These are phyloP conservation scores for Dothideomycetes sp. DNA, from an alignment of 2,329 filamentous ascomycete genomes.

Conservation along the genomic window DNA sequence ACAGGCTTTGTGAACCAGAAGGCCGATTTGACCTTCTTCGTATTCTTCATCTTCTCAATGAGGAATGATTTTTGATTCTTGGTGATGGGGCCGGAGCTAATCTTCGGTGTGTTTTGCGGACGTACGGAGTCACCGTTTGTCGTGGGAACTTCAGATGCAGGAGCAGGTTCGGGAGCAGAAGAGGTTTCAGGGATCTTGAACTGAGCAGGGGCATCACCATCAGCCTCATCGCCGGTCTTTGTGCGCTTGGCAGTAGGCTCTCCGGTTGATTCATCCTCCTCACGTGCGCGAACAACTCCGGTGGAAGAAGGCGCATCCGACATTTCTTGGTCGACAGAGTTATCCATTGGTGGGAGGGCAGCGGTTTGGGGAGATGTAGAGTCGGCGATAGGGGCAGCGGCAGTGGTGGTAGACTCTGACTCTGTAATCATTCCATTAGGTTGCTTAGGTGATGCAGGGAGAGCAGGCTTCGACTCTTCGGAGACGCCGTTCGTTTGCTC, in stretches of 20 bases:
- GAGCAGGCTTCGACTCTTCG: conserved; percentile 42
- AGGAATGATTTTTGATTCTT: conserved; percentile 53
- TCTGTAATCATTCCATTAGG: neutral
- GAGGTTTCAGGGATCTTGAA: conserved; percentile 22
- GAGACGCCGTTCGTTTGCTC: conserved; percentile 15
- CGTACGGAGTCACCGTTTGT: conserved; percentile 16
- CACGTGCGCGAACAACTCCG: conserved; percentile 57
- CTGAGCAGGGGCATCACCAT: conserved; percentile 1
- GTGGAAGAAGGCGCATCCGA: conserved; percentile 29
- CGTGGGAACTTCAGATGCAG: conserved; percentile 13
- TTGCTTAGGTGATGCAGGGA: neutral
- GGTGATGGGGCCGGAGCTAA: conserved; percentile 44
- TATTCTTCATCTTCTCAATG: conserved; percentile 56
- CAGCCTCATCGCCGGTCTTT: conserved; percentile 52
- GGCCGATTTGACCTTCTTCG: conserved; percentile 82
- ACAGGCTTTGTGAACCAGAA: conserved; percentile 70
- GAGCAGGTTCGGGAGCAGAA: conserved; percentile 3
- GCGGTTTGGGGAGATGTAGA: neutral
- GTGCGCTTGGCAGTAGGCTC: conserved; percentile 71
- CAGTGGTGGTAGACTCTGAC: neutral
- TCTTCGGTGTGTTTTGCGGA: conserved; percentile 22
- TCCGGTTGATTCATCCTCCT: conserved; percentile 55
- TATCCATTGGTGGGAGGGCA: conserved; percentile 1
- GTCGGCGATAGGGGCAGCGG: conserved; percentile 12
- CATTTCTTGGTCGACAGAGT: conserved; percentile 22